Evolutionary conservation across 139 green algal species (phyloP).

Genomic region (Nannochloris sp.): DNA sequence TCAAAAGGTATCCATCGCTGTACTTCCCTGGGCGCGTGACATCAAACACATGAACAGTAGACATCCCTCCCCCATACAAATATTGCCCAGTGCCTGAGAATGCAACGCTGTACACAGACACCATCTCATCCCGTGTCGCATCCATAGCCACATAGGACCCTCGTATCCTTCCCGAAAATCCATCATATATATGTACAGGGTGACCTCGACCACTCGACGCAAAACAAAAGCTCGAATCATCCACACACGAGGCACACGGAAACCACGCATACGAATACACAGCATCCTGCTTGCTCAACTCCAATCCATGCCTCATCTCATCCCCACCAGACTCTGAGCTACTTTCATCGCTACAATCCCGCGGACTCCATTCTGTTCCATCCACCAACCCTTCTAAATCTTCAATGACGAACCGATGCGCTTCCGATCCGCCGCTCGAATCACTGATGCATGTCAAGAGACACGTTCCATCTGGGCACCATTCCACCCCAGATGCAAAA

Average conservation of each 20-base stretch:
- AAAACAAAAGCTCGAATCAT: conserved; percentile 69
- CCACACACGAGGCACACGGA: conserved; percentile 36
- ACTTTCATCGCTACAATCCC: too few species aligned
- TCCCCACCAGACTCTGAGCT: conserved; percentile 15
- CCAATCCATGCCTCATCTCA: neutral
- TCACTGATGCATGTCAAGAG: conserved; percentile 40
- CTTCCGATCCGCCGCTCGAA: too few species aligned
- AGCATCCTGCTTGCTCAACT: neutral
- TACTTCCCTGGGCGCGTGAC: conserved; percentile 57
- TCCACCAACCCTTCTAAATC: too few species aligned
- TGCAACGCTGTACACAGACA: conserved; percentile 55
- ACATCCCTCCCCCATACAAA: conserved; percentile 59
- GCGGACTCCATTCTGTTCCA: too few species aligned
- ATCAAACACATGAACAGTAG: conserved; percentile 53
- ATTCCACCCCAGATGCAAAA: conserved; percentile 39
- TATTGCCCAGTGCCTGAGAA: conserved; percentile 50
- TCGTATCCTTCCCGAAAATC: conserved; percentile 43
- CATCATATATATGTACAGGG: conserved; percentile 82
- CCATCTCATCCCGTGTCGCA: conserved; percentile 69
- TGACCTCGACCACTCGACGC: conserved; percentile 57
- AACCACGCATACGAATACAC: conserved; percentile 81
- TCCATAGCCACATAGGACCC: conserved; percentile 75
- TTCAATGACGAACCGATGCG: too few species aligned
- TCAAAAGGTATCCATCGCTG: too few species aligned
- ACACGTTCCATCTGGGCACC: conserved; percentile 71